phyloP scores from a whole-genome alignment of 2,329 filamentous ascomycete species.

The Colletotrichum magnum region DNA sequence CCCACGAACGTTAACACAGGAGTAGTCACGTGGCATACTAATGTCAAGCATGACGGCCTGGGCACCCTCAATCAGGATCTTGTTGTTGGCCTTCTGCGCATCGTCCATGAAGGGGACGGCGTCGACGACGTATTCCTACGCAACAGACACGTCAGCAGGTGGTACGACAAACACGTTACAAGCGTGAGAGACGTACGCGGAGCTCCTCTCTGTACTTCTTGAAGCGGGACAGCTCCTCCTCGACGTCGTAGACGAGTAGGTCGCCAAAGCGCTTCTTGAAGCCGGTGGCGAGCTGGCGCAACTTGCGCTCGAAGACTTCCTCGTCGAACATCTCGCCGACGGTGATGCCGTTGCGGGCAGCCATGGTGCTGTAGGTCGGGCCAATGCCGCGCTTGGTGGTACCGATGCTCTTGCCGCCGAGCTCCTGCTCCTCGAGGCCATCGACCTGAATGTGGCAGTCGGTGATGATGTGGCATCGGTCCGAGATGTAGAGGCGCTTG shows the following conservation, averaged over 20 bases:
- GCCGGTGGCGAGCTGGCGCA: constrained; percentile 72
- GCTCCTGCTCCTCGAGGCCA: constrained; percentile 73
- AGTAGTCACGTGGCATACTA: no score
- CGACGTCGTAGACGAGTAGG: constrained; percentile 74
- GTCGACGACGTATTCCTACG: constrained; percentile 71
- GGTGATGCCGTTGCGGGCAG: constrained; percentile 73
- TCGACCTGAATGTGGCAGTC: constrained; percentile 78
- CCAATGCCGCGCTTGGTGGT: constrained; percentile 58
- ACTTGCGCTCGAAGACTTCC: constrained; percentile 75
- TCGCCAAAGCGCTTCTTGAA: constrained; percentile 79
- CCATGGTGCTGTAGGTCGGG: constrained; percentile 66
- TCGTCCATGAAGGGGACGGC: constrained; percentile 74
- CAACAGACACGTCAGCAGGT: neutral
- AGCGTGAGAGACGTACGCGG: neutral
- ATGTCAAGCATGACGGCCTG: constrained; percentile 73
- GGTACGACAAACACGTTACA: fast-evolving
- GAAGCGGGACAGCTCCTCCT: constrained; percentile 71
- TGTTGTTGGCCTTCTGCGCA: constrained; percentile 70
- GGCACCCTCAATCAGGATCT: constrained; percentile 78
- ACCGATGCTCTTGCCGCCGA: constrained; percentile 55
- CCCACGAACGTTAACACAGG: no score
- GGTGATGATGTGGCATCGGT: constrained; percentile 75
- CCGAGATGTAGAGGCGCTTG: constrained; percentile 72
- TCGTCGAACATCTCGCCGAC: constrained; percentile 78
- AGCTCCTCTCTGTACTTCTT: constrained; percentile 40